Conservation (phyloP, 2,329 filamentous ascomycete species). For the Phoma herbarum region DNA sequence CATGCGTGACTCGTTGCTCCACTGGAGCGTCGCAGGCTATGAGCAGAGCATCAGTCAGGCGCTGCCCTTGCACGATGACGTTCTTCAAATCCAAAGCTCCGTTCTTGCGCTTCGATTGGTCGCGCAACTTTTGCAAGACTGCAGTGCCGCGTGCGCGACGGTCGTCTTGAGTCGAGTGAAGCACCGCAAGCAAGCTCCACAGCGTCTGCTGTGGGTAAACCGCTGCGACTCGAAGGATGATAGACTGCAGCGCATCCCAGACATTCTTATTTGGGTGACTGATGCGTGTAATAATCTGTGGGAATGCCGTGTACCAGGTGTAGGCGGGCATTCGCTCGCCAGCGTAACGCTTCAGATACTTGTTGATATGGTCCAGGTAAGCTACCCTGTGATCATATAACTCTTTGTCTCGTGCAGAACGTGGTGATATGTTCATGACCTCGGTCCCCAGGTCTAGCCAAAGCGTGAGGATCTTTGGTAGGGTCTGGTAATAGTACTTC, state of each 20-base stretch:
- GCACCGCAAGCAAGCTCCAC: conserved; percentile 89
- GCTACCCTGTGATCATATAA: conserved; percentile 40
- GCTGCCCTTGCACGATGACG: conserved; percentile 81
- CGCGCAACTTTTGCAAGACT: conserved; percentile 56
- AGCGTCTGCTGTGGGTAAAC: conserved; percentile 89
- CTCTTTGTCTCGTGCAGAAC: conserved; percentile 40
- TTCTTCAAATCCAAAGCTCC: conserved; percentile 71
- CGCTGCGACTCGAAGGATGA: conserved; percentile 86
- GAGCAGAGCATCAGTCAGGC: conserved; percentile 82
- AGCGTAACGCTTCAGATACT: conserved; percentile 81
- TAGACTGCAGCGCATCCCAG: conserved; percentile 77
- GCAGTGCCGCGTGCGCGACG: conserved; percentile 64
- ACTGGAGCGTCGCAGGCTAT: conserved; percentile 81
- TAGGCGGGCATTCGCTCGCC: conserved; percentile 72
- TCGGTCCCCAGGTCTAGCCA: conserved; percentile 92
- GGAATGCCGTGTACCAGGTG: conserved; percentile 82
- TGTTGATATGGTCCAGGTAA: conserved; percentile 57
- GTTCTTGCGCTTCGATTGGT: conserved; percentile 61
- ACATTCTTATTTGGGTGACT: conserved; percentile 83
- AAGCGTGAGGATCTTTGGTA: conserved; percentile 89
- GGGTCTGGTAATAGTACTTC: conserved; percentile 94
- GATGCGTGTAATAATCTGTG: conserved; percentile 96
- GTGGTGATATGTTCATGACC: conserved; percentile 55
- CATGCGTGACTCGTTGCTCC: conserved; percentile 72
- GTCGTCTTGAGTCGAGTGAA: conserved; percentile 79